Conservation (phyloP, 495 filamentous ascomycete genomes). For the Annulohypoxylon stygium region DNA sequence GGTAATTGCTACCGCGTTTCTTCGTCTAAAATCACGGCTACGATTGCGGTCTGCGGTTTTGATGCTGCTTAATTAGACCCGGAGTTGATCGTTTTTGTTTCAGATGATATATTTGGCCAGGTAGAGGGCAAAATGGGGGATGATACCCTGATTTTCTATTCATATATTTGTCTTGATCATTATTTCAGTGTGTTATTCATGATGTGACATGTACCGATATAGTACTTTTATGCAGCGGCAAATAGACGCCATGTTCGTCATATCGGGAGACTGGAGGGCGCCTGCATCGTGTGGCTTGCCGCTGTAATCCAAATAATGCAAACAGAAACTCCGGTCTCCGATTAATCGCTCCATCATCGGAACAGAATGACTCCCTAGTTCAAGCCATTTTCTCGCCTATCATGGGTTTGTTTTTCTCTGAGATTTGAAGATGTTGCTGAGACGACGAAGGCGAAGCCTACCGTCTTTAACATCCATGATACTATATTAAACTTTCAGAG, state of each 20-base stretch:
- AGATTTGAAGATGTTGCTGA: too few species aligned
- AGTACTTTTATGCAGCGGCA: neutral
- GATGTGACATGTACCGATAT: neutral
- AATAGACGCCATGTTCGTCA: neutral
- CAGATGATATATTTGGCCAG: neutral
- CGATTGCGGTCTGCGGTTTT: neutral
- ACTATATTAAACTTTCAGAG: too few species aligned
- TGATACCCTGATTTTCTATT: constrained; percentile 3
- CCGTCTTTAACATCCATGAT: too few species aligned
- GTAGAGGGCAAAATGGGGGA: constrained; percentile 10
- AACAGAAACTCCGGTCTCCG: too few species aligned
- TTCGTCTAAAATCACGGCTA: neutral
- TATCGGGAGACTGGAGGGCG: neutral
- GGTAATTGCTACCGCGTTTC: constrained; percentile 1
- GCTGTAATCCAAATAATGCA: neutral
- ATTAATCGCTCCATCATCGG: too few species aligned
- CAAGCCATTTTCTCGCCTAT: too few species aligned
- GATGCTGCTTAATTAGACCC: neutral
- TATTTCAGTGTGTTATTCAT: neutral
- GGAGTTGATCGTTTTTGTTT: constrained; percentile 5
- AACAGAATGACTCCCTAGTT: too few species aligned
- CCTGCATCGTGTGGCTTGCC: too few species aligned
- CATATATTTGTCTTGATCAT: neutral
- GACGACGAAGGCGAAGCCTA: too few species aligned
- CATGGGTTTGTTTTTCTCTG: too few species aligned